Evolutionary conservation across 192 early-diverging fungal species (phyloP).

Genomic region (Funneliformis geosporum): DNA sequence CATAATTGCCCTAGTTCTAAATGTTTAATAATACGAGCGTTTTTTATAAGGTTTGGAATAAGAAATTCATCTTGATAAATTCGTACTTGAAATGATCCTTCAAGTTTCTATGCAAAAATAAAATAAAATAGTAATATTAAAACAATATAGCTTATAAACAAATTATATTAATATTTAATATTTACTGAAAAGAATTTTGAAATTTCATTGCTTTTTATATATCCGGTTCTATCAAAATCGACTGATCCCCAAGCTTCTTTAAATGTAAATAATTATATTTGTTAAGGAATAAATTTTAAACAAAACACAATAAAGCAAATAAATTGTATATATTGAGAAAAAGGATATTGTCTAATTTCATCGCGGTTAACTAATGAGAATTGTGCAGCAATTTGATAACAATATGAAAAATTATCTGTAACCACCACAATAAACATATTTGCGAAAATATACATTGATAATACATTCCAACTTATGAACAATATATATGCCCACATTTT

Average conservation of each 20-base stretch:
- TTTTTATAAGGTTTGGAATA: constrained; percentile 38
- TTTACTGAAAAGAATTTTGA: constrained; percentile 53
- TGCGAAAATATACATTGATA: constrained; percentile 70
- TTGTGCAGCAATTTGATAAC: constrained; percentile 59
- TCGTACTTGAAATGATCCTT: constrained; percentile 51
- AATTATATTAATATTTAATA: constrained; percentile 27
- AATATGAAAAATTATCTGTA: constrained; percentile 63
- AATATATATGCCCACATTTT: constrained; percentile 53
- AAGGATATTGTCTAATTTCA: constrained; percentile 59
- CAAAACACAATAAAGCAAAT: not conserved
- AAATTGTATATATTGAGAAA: not conserved
- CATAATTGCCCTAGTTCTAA: constrained; percentile 12
- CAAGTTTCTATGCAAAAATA: constrained; percentile 42
- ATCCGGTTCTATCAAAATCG: constrained; percentile 51
- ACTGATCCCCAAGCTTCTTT: constrained; percentile 55
- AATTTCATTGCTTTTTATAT: constrained; percentile 50
- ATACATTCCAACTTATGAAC: constrained; percentile 60
- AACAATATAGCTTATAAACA: constrained; percentile 1
- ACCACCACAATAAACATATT: constrained; percentile 66
- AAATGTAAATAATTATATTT: constrained; percentile 39
- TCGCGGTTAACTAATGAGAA: constrained; percentile 60
- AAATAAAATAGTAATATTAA: not conserved
- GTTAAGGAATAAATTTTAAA: constrained; percentile 34
- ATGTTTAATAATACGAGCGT: constrained; percentile 8
- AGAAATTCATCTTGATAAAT: constrained; percentile 53